phyloP scores from a whole-genome alignment of 192 early-diverging fungal species.

The Cladochytrium replicatum region DNA sequence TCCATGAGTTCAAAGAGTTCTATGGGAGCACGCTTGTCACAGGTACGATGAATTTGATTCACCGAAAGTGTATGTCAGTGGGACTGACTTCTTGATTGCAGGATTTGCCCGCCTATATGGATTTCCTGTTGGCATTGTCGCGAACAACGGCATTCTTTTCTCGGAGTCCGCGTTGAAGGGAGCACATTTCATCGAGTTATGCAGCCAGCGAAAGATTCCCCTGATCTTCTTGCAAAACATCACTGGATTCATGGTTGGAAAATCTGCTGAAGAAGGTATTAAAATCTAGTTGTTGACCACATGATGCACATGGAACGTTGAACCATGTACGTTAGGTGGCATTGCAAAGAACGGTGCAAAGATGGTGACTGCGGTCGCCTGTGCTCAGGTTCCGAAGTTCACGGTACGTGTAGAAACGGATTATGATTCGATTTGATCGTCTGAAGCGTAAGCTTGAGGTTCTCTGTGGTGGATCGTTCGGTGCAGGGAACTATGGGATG shows the following conservation, averaged over 20 bases:
- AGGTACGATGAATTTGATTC: conserved; percentile 23
- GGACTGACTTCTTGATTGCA: conserved; percentile 10
- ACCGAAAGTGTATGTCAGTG: not conserved
- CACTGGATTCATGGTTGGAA: conserved; percentile 65
- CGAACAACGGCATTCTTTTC: conserved; percentile 94
- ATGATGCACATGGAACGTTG: conserved; percentile 92
- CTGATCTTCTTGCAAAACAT: conserved; percentile 57
- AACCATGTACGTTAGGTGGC: conserved; percentile 63
- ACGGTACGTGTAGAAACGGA: conserved; percentile 70
- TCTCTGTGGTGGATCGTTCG: conserved; percentile 44
- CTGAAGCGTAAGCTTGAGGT: conserved; percentile 8
- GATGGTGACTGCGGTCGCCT: conserved; percentile 89
- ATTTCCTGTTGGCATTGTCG: conserved; percentile 83
- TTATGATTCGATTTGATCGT: conserved; percentile 34
- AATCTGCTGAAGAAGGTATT: conserved; percentile 43
- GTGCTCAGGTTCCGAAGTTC: conserved; percentile 88
- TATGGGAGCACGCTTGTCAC: conserved; percentile 87
- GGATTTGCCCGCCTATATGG: conserved; percentile 86
- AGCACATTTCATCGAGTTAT: conserved; percentile 90
- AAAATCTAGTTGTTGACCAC: conserved; percentile 41
- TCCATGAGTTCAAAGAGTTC: conserved; percentile 88
- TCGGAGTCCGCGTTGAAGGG: conserved; percentile 90
- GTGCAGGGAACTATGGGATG: conserved; percentile 93
- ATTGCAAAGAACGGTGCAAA: conserved; percentile 98
- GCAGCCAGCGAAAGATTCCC: conserved; percentile 60